phyloP scores from a whole-genome alignment of 305 asterid genomes.

The Fraxinus angustifolia region DNA sequence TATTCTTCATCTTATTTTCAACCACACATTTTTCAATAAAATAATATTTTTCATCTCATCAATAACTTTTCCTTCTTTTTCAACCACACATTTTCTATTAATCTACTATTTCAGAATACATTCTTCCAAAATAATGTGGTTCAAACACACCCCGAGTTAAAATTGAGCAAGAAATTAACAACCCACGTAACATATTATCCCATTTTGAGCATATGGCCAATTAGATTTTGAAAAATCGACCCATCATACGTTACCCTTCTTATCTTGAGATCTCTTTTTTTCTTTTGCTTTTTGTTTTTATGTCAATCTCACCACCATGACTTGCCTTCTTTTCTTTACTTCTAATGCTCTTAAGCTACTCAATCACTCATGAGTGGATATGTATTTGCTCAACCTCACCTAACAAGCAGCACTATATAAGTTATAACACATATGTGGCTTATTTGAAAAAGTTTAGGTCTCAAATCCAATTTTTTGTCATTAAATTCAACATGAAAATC shows the following conservation, averaged over 20 bases:
- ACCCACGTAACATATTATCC: background rate
- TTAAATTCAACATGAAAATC: constrained; percentile 26
- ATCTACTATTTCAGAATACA: too few relatives aligned
- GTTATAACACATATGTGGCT: background rate
- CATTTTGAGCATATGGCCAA: background rate
- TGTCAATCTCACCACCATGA: constrained; percentile 28
- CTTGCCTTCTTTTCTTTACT: constrained; percentile 32
- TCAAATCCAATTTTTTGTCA: background rate
- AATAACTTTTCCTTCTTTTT: too few relatives aligned
- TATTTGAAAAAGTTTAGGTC: background rate
- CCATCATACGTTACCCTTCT: background rate
- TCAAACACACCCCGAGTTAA: background rate
- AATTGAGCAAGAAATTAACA: background rate
- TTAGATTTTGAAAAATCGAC: background rate
- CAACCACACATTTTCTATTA: too few relatives aligned
- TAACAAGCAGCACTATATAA: background rate
- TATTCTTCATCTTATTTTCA: too few relatives aligned
- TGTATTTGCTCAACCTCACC: background rate
- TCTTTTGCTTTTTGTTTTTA: background rate
- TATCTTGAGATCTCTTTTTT: background rate
- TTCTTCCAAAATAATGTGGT: too few relatives aligned
- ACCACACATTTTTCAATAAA: too few relatives aligned
- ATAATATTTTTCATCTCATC: too few relatives aligned
- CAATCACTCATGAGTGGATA: constrained; percentile 38
- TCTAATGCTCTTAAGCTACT: constrained; percentile 64